These are phyloP conservation scores for Thraustochytrium sp. DNA, from an alignment of 352 stramenopile genomes.

Conservation along the genomic window DNA sequence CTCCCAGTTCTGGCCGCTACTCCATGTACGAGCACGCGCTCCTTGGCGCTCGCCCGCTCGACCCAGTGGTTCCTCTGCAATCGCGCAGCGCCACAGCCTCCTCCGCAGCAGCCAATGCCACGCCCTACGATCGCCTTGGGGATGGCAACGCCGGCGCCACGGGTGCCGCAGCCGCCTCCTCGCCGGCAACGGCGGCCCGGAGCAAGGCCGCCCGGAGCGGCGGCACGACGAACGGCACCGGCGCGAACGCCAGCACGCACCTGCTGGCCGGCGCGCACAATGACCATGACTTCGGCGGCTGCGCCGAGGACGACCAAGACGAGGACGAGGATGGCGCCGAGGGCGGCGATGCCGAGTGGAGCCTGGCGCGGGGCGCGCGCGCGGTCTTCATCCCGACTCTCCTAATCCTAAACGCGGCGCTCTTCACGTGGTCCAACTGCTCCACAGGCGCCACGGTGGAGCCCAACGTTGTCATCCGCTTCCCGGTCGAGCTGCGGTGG, in stretches of 20 bases:
- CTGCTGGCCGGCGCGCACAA: no score
- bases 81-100: background rate
- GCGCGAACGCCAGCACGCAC: no score
- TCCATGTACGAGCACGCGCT: constrained; percentile 32
- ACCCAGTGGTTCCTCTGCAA: background rate
- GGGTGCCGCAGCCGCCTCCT: no score
- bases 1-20: constrained; percentile 31
- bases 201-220: no score
- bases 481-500: constrained; percentile 6
- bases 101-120: background rate
- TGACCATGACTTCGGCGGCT: background rate
- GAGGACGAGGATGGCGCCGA: background rate
- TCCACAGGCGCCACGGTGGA: constrained; percentile 31
- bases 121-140: background rate
- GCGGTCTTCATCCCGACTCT: background rate
- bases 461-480: background rate
- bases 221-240: no score
- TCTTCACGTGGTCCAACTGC: constrained; percentile 40
- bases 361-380: background rate
- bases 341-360: background rate
- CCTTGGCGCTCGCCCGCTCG: background rate
- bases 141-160: background rate
- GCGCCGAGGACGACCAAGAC: background rate
- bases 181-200: no score
- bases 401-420: constrained; percentile 18